A percentile compares a stretch with the other conserved stretches of the same genome.
Evolutionary conservation across 352 stramenopile species (phyloP).

Genomic region (Globisporangium spiculum): DNA sequence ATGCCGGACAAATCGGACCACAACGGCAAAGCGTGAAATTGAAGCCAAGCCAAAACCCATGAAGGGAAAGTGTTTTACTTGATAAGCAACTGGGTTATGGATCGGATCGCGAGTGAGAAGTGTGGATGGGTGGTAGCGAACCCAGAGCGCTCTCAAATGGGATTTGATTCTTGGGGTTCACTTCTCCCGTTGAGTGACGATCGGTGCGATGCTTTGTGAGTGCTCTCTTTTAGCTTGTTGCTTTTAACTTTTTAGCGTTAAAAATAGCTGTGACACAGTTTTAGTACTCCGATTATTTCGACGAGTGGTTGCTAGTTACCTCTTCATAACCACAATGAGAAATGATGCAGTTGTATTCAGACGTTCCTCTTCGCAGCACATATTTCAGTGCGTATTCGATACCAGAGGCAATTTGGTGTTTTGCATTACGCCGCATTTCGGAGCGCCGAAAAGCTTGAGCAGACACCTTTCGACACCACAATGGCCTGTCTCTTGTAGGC

Average conservation of each 20-base stretch:
- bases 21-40: background rate
- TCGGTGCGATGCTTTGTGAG: background rate
- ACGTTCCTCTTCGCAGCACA: background rate
- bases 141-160: background rate
- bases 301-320: background rate
- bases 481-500: conserved; percentile 2
- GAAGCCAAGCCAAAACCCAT: background rate
- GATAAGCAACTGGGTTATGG: background rate
- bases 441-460: background rate
- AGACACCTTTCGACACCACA: background rate
- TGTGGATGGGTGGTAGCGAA: background rate
- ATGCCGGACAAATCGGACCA: background rate
- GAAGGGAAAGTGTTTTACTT: background rate
- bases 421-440: background rate
- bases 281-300: background rate
- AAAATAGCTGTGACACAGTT: background rate
- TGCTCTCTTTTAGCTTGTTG: background rate
- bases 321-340: background rate
- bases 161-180: background rate
- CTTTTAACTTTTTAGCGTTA: background rate
- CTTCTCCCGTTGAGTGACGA: background rate
- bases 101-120: background rate
- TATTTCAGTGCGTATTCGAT: background rate
- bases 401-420: background rate
- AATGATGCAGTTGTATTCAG: background rate